phyloP scores from a whole-genome alignment of 2,329 filamentous ascomycete genomes.

The Exophiala aquamarina region DNA sequence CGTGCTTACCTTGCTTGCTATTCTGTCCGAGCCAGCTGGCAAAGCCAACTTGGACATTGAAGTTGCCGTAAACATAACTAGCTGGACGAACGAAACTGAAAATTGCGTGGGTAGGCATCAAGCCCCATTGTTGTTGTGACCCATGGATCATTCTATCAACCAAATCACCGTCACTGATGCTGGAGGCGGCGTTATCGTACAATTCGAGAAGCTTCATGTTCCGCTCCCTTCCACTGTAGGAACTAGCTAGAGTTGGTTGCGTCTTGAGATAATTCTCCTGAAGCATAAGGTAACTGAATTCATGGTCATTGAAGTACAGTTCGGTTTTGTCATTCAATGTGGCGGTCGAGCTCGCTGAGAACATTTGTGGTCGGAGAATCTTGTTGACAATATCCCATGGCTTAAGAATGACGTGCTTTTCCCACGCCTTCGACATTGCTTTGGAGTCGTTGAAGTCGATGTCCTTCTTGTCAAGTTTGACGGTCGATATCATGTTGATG shows the following conservation, averaged over 20 bases:
- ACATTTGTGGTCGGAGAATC: conserved; percentile 84
- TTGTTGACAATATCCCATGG: conserved; percentile 98
- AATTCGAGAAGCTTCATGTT: conserved; percentile 83
- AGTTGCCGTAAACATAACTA: conserved; percentile 79
- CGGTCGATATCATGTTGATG: conserved; percentile 96
- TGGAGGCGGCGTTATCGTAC: conserved; percentile 83
- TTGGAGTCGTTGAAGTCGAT: conserved; percentile 80
- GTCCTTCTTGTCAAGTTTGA: conserved; percentile 75
- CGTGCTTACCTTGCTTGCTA: conserved; percentile 70
- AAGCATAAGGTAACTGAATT: conserved; percentile 96
- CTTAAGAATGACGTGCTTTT: conserved; percentile 95
- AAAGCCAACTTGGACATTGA: conserved; percentile 71
- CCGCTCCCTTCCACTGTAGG: conserved; percentile 65
- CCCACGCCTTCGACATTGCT: conserved; percentile 95
- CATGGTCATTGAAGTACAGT: conserved; percentile 98
- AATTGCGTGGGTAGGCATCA: conserved; percentile 94
- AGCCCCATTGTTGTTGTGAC: conserved; percentile 94
- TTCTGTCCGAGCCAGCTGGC: conserved; percentile 94
- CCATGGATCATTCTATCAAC: conserved; percentile 98
- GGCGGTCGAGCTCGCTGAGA: conserved; percentile 76
- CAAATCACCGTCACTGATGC: conserved; percentile 94
- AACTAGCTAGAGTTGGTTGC: conserved; percentile 66
- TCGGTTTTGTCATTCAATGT: conserved; percentile 98
- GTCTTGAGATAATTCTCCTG: conserved; percentile 96
- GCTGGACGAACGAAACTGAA: conserved; percentile 93